Evolutionary conservation across 352 stramenopile genomes (phyloP).

Genomic region (Pythium volutum): DNA sequence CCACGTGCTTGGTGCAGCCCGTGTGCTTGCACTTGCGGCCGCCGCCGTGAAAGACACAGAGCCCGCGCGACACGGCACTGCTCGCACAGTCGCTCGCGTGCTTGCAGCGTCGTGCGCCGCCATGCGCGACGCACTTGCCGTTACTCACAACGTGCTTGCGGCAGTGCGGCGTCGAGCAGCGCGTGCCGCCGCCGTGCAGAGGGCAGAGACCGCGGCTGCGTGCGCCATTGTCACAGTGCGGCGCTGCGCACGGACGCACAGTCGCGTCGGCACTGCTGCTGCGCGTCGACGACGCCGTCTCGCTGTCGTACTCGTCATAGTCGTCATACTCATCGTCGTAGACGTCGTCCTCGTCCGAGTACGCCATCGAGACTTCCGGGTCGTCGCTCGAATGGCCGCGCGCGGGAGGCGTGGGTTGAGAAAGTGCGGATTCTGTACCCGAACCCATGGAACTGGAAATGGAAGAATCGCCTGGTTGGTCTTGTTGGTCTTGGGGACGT

Average conservation of each 20-base stretch:
- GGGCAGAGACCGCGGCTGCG: slow-evolving; percentile 62
- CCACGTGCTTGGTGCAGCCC: slow-evolving; percentile 75
- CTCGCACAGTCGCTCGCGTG: slow-evolving; percentile 33
- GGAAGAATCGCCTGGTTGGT: too few relatives aligned
- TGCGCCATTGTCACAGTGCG: slow-evolving; percentile 37
- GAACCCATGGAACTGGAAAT: background rate
- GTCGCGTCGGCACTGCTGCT: background rate
- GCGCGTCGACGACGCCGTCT: slow-evolving; percentile 10
- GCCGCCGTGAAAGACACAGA: slow-evolving; percentile 69
- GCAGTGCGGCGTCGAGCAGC: slow-evolving; percentile 45
- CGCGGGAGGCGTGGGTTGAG: background rate
- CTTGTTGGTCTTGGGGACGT: background rate
- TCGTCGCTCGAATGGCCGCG: background rate
- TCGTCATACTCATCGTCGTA: slow-evolving; percentile 8
- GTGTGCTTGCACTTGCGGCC: slow-evolving; percentile 66
- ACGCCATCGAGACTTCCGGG: background rate
- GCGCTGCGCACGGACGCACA: slow-evolving; percentile 16
- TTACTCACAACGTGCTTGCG: slow-evolving; percentile 65
- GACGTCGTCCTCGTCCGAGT: slow-evolving; percentile 10
- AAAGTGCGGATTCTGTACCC: background rate
- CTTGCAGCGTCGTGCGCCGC: slow-evolving; percentile 54
- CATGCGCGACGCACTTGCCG: slow-evolving; percentile 63
- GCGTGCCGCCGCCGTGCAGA: slow-evolving; percentile 54
- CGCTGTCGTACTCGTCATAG: slow-evolving; percentile 3
- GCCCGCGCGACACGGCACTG: slow-evolving; percentile 50